phyloP scores from a whole-genome alignment of 768 basidiomycete species.

The Clathrus columnatus region DNA sequence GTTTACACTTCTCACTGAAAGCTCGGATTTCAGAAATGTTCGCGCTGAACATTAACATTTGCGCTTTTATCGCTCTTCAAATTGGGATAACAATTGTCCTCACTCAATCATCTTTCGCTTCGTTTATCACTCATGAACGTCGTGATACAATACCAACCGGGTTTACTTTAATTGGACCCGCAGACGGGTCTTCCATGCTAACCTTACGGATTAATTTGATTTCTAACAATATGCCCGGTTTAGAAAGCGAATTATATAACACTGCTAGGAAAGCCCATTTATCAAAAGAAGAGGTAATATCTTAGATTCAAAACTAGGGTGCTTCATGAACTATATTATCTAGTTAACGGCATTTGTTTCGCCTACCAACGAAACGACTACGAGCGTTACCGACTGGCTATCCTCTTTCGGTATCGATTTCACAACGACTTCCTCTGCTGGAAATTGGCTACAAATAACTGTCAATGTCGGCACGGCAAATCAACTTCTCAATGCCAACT shows the following conservation, averaged over 20 bases:
- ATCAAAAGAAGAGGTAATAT: constrained; percentile 26
- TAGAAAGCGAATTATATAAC: constrained; percentile 47
- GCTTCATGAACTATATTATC: too few species aligned
- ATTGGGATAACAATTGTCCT: too few species aligned
- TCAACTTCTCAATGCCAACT: constrained; percentile 21
- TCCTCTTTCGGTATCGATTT: constrained; percentile 17
- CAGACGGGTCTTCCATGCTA: constrained; percentile 15
- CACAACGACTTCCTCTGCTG: constrained; percentile 16
- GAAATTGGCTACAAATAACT: constrained; percentile 24
- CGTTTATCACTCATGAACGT: constrained; percentile 14
- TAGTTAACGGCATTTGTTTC: constrained; percentile 24
- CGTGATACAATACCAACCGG: background rate
- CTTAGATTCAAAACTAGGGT: too few species aligned
- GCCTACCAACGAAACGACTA: constrained; percentile 18
- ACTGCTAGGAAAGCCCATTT: constrained; percentile 25
- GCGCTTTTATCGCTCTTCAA: too few species aligned
- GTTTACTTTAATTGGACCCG: constrained; percentile 11
- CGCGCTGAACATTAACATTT: too few species aligned
- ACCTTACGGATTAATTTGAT: constrained; percentile 40
- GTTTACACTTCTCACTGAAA: too few species aligned
- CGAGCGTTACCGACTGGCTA: constrained; percentile 21
- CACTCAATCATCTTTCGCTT: too few species aligned
- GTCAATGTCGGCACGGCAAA: constrained; percentile 23
- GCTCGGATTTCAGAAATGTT: too few species aligned
- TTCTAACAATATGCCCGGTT: constrained; percentile 38